phyloP scores from a whole-genome alignment of 345 rosid genomes.

The Citrus glauca region DNA sequence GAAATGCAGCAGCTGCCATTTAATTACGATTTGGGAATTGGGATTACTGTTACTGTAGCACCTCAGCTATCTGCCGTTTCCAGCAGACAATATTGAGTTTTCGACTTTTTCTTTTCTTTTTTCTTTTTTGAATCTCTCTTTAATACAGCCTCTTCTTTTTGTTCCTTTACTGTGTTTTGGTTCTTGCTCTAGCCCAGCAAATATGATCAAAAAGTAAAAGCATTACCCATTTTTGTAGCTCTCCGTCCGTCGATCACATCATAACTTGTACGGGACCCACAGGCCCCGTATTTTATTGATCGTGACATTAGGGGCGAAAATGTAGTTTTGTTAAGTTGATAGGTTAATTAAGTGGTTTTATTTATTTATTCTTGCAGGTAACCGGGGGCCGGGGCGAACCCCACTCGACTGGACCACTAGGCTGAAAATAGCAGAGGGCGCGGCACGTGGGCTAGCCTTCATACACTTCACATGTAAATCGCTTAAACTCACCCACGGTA shows the following conservation, averaged over 20 bases:
- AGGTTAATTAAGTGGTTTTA: not conserved
- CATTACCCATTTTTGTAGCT: not conserved
- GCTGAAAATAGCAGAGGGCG: conserved; percentile 73
- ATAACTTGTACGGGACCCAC: not conserved
- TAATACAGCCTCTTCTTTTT: conserved; percentile 8
- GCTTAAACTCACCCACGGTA: conserved; percentile 75
- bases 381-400: conserved; percentile 84
- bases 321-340: not conserved
- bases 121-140: not conserved
- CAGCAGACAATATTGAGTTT: conserved; percentile 11
- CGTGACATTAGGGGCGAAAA: not conserved
- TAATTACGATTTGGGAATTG: conserved; percentile 13
- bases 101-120: conserved; percentile 14
- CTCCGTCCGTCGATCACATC: not conserved
- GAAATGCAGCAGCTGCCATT: not conserved
- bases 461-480: conserved; percentile 72
- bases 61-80: not conserved
- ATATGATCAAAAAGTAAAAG: conserved; percentile 24
- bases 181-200: conserved; percentile 5
- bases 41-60: not conserved
- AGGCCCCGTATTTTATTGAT: not conserved
- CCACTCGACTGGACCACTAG: conserved; percentile 90
- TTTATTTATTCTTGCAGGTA: conserved; percentile 37
- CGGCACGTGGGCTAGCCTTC: conserved; percentile 75
- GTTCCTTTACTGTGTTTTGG: not conserved